phyloP scores from a whole-genome alignment of 495 filamentous ascomycete genomes.

The Trichoderma parareesei region DNA sequence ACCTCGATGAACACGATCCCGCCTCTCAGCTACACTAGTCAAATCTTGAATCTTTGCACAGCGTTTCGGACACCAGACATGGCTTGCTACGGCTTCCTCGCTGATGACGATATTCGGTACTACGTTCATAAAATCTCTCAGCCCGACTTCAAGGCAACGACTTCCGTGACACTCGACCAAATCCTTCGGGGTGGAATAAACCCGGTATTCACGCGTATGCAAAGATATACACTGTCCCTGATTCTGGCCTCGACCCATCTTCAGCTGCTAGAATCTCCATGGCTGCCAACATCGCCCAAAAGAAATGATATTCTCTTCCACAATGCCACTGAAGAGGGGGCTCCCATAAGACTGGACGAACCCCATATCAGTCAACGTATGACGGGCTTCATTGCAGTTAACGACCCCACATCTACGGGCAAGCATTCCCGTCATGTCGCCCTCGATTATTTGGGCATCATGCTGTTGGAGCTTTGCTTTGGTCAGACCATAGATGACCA shows the following conservation, averaged over 20 bases:
- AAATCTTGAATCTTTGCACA: neutral
- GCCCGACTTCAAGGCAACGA: neutral
- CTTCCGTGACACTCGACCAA: slow-evolving; percentile 15
- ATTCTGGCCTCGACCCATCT: slow-evolving; percentile 20
- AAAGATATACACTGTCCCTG: slow-evolving; percentile 15
- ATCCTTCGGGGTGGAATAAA: slow-evolving; percentile 13
- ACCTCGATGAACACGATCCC: neutral
- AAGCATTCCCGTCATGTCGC: slow-evolving; percentile 20
- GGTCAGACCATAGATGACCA: slow-evolving; percentile 21
- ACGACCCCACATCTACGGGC: slow-evolving; percentile 48
- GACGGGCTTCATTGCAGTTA: slow-evolving; percentile 36
- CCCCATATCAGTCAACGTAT: slow-evolving; percentile 25
- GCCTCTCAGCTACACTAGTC: neutral
- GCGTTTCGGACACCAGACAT: neutral
- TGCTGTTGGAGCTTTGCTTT: slow-evolving; percentile 35
- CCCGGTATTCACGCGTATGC: slow-evolving; percentile 10
- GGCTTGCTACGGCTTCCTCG: slow-evolving; percentile 15
- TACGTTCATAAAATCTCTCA: slow-evolving; percentile 16
- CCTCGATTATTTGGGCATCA: slow-evolving; percentile 50
- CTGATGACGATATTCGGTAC: slow-evolving; percentile 10
- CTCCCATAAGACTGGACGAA: neutral
- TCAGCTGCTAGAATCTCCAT: slow-evolving; percentile 18
- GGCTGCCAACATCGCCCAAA: slow-evolving; percentile 12
- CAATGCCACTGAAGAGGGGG: neutral
- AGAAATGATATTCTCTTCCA: slow-evolving; percentile 18